Evolutionary conservation across 192 early-diverging fungal species (phyloP), one percentile per base, ranked within the genome.

Genomic region (Anaeromyces robustus): DNA sequence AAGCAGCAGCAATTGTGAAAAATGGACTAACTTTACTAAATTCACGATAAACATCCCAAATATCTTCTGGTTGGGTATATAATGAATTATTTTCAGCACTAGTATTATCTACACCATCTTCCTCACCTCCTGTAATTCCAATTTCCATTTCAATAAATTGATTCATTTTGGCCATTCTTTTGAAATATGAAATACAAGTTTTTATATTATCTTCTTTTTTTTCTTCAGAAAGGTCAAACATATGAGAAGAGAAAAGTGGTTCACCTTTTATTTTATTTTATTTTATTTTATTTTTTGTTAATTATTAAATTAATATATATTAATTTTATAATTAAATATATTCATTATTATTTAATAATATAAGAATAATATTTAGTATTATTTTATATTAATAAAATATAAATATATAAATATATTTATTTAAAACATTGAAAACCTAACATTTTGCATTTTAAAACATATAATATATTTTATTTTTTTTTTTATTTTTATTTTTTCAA

Each of bases 201-300:
- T 90, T 89, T 79, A 98, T 97, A 91, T 98, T 98, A 84, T 96
- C 93, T 81, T 94, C 93, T 90, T 96, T 96, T 84, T 91, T 87
- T 79, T 97, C 96, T 82, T 97, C 96, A 26, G 94, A 95, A 68
- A 98, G 92, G 90, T 98, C 96, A 79, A 98, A 91, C 96, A 98
- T 98, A 90, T 98, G 96, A 81, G 96, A 96, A n/a, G 94, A 95
- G 91, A 96, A 98, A 82, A 98, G 92, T 78, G 96, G 96, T 89
- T 96, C 96, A 83, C 92, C 92, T 86, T 96, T 93, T 83, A n/a
- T 86, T 84, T 12, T 39, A 39, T 32, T 7, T 32, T 39, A 39
- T 14, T 39, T 39, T 12, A 39, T 39, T 39, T 14, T 39, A 89
- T 92, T 94, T 89, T 95, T n/a, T n/a, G n/a, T n/a, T n/a, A n/a